phyloP scores from a whole-genome alignment of 2,329 filamentous ascomycete species.

The Triangularia verruculosa region DNA sequence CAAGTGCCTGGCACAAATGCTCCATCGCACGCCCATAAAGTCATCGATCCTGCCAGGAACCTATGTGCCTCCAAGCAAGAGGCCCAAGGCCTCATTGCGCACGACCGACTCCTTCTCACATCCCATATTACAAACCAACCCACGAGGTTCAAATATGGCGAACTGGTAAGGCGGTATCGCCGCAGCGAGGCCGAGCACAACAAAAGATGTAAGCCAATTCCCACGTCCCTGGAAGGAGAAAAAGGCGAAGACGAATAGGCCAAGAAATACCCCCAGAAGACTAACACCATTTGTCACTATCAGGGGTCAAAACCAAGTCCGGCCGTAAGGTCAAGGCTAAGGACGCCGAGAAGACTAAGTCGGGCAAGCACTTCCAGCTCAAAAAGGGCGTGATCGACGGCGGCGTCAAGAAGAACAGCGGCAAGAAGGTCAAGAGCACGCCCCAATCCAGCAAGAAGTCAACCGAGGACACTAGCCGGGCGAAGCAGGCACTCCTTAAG shows the following conservation, averaged over 20 bases:
- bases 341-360: not conserved
- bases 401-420: not conserved
- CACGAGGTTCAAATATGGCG: not conserved
- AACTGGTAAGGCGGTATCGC: not conserved
- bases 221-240: not conserved
- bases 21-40: not conserved
- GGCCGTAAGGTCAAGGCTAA: not conserved
- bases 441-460: not conserved
- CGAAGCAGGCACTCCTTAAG: not conserved
- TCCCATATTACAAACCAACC: not conserved
- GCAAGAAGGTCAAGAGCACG: not conserved
- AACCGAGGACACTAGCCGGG: not conserved
- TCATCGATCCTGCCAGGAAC: not conserved
- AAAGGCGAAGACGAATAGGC: not conserved
- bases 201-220: not conserved
- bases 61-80: not conserved
- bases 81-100: not conserved
- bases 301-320: not conserved
- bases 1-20: not conserved
- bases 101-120: not conserved
- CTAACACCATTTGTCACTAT: not conserved
- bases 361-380: not conserved
- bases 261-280: not conserved
- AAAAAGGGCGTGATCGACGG: not conserved
- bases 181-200: not conserved